Evolutionary conservation across 2,329 filamentous ascomycete genomes (phyloP).

Genomic region (Trichophyton rubrum): DNA sequence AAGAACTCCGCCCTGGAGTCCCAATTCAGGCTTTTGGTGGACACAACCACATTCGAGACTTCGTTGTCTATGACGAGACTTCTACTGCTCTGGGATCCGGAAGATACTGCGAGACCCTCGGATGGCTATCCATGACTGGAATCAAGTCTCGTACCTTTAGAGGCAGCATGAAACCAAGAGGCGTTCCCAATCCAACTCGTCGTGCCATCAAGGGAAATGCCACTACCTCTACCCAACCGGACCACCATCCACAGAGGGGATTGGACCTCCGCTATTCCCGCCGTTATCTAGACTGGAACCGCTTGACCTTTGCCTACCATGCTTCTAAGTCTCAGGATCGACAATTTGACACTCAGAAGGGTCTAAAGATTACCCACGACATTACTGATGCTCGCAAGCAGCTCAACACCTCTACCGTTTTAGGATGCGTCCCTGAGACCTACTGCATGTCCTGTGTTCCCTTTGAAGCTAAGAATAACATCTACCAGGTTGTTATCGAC

Average conservation of each 20-base stretch:
- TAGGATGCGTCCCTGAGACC: slow-evolving; percentile 48
- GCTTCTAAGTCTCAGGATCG: slow-evolving; percentile 37
- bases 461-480: slow-evolving; percentile 40
- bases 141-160: slow-evolving; percentile 39
- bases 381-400: slow-evolving; percentile 41
- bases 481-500: slow-evolving; percentile 42
- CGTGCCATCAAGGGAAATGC: slow-evolving; percentile 21
- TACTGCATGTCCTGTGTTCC: slow-evolving; percentile 45
- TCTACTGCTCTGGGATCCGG: slow-evolving; percentile 51
- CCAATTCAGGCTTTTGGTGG: slow-evolving; percentile 56
- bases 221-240: neutral
- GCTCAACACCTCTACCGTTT: slow-evolving; percentile 44
- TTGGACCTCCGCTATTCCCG: slow-evolving; percentile 36
- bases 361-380: slow-evolving; percentile 35
- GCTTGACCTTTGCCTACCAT: slow-evolving; percentile 53
- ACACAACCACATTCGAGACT: slow-evolving; percentile 53
- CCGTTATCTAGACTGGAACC: slow-evolving; percentile 57
- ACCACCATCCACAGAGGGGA: slow-evolving; percentile 4
- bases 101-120: slow-evolving; percentile 56
- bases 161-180: slow-evolving; percentile 29
- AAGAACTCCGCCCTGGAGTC: slow-evolving; percentile 42
- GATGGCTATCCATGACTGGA: slow-evolving; percentile 53
- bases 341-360: slow-evolving; percentile 40
- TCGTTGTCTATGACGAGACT: slow-evolving; percentile 50
- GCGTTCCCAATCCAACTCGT: slow-evolving; percentile 33